Evolutionary conservation across 306 rosid species (phyloP).

Genomic region (Boehmeria nivea): DNA sequence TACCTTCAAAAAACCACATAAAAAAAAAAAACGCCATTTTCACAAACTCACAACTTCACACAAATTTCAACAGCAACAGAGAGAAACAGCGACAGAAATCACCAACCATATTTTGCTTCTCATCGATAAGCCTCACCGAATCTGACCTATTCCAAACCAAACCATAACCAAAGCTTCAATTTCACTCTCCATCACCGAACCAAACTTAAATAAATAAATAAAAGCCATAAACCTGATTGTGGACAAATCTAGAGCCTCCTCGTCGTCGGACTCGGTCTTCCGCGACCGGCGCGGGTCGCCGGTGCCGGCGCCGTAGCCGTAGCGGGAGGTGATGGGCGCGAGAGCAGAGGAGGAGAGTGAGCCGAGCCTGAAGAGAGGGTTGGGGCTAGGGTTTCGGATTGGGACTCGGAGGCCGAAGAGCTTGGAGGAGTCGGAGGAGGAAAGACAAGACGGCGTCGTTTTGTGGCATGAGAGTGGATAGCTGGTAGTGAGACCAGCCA

Average conservation of each 20-base stretch:
- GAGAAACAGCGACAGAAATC: not conserved
- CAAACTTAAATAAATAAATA: not conserved
- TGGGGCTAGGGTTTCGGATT: constrained; percentile 22
- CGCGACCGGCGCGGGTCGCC: constrained; percentile 27
- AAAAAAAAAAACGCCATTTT: not conserved
- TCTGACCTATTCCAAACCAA: constrained; percentile 58
- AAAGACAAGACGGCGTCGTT: constrained; percentile 28
- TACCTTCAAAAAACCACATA: constrained; percentile 43
- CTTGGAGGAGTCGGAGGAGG: constrained; percentile 45
- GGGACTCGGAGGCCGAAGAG: constrained; percentile 49
- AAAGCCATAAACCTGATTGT: constrained; percentile 36
- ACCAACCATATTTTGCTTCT: constrained; percentile 86
- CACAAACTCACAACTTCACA: not conserved
- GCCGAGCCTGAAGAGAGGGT: constrained; percentile 19
- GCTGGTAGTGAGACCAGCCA: constrained; percentile 71
- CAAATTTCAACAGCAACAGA: too few species aligned
- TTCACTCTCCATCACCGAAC: not conserved
- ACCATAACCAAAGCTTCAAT: constrained; percentile 11
- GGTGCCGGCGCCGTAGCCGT: constrained; percentile 24
- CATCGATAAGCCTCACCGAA: constrained; percentile 82
- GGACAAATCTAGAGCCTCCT: constrained; percentile 56
- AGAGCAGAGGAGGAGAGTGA: constrained; percentile 19
- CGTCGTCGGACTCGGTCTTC: constrained; percentile 42
- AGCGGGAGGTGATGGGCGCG: constrained; percentile 43
- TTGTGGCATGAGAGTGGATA: constrained; percentile 33